phyloP scores from a whole-genome alignment of 2,329 filamentous ascomycete species.

The Elsinoe australis region DNA sequence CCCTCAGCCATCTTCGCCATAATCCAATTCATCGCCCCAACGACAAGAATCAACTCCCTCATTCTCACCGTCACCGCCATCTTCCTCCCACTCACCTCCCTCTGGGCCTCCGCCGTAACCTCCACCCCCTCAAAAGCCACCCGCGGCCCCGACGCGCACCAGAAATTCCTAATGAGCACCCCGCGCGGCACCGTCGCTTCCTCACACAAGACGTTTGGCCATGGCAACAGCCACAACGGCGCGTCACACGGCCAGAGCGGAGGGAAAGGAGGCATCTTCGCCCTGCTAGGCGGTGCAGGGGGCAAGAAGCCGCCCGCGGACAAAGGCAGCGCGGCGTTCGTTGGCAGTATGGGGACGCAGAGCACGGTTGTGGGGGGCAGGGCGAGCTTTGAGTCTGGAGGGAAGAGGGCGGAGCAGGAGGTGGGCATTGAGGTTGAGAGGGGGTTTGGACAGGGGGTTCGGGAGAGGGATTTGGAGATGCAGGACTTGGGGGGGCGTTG shows the following conservation, averaged over 20 bases:
- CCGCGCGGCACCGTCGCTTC: slow-evolving; percentile 3
- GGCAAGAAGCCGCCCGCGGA: too few species aligned
- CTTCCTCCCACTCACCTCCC: slow-evolving; percentile 57
- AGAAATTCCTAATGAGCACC: slow-evolving; percentile 19
- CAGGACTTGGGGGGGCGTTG: slow-evolving; percentile 16
- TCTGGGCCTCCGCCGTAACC: slow-evolving; percentile 51
- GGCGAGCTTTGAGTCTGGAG: not conserved
- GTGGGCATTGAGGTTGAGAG: not conserved
- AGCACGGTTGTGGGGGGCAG: not conserved
- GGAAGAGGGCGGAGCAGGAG: not conserved
- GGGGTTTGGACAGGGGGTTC: slow-evolving; percentile 7
- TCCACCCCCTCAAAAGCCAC: slow-evolving; percentile 19
- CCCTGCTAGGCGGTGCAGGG: too few species aligned
- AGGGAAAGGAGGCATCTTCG: too few species aligned
- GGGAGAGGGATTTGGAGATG: slow-evolving; percentile 21
- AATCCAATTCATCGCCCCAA: slow-evolving; percentile 44
- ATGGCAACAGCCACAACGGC: too few species aligned
- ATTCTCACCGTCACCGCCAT: slow-evolving; percentile 53
- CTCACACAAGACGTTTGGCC: not conserved
- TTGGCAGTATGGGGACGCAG: not conserved
- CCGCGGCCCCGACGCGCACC: slow-evolving; percentile 19
- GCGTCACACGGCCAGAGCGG: not conserved
- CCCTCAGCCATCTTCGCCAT: slow-evolving; percentile 58
- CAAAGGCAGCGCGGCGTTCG: too few species aligned
- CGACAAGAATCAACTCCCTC: slow-evolving; percentile 47